Conservation (phyloP, 495 filamentous ascomycete genomes). For the Penicillium psychrofluorescens region DNA sequence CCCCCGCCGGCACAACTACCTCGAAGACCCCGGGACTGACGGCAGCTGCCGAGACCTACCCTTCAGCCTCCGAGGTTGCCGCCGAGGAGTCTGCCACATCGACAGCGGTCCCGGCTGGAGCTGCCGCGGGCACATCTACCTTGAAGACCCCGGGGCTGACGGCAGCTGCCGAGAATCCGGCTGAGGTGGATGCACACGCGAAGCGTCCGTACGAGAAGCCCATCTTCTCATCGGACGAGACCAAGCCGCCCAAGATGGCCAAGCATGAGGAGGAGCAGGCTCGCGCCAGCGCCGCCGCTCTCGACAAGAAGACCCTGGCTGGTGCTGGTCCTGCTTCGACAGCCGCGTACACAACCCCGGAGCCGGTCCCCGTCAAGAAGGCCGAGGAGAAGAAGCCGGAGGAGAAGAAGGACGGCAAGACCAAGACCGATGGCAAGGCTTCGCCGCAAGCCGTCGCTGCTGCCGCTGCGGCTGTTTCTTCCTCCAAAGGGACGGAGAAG, state of each 20-base stretch:
- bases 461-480: slow-evolving; percentile 18
- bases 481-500: slow-evolving; percentile 14
- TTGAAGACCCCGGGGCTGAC: slow-evolving; percentile 17
- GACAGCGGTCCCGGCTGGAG: slow-evolving; percentile 2
- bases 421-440: slow-evolving; percentile 1
- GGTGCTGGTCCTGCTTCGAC: slow-evolving; percentile 20
- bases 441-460: slow-evolving; percentile 20
- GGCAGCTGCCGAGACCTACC: slow-evolving; percentile 5
- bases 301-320: slow-evolving; percentile 11
- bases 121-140: slow-evolving; percentile 8
- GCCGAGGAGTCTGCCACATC: slow-evolving; percentile 12
- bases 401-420: slow-evolving; percentile 49
- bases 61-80: slow-evolving; percentile 12
- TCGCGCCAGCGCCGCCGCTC: slow-evolving; percentile 5
- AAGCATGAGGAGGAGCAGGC: slow-evolving; percentile 22
- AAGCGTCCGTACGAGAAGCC: slow-evolving; percentile 27
- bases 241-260: slow-evolving; percentile 23
- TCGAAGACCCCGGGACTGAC: slow-evolving; percentile 16
- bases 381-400: slow-evolving; percentile 64
- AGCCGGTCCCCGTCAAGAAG: slow-evolving; percentile 38
- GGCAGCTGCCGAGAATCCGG: slow-evolving; percentile 5
- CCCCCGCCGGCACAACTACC: slow-evolving; percentile 7
- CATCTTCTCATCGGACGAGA: slow-evolving; percentile 22
- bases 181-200: slow-evolving; percentile 15
- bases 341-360: slow-evolving; percentile 14